Base-by-base conservation (phyloP, 352 stramenopile genomes). In the Phytophthora podocarpi region DNA sequence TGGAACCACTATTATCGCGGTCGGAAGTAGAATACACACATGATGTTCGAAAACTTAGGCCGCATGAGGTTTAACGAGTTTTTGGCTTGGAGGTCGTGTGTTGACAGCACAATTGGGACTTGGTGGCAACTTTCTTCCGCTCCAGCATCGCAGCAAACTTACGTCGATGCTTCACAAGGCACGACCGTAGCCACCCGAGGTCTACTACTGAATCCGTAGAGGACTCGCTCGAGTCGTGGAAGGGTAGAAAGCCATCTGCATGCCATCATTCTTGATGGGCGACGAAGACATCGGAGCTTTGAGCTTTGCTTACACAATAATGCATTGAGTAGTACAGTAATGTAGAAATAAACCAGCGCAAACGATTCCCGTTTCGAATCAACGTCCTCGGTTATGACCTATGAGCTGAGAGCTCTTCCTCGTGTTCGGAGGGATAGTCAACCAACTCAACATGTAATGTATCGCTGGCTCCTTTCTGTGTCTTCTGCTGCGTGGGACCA, bases 1-100 rank as follows among this genome's bases (percentile, higher is more conserved):
- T 68, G 64, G 64, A 73, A 69, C 59, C 64, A 62, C 59, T 40
- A 58, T 47, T 46, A 63, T 62, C 49, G 57, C 57, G 59, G 48
- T 59, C 48, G 42, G 35, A 46, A 65, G 45, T 55, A 48, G 32
- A 73, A 61, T 73, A 62, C 62, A 51, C 48, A 54, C 15, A 59
- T 54, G 48, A 52, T 35, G 61, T 57, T 55, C 42, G 23, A 39
- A 39, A n/a, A n/a, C n/a, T n/a, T n/a, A n/a, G n/a, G n/a, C n/a
- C n/a, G n/a, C n/a, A n/a, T n/a, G n/a, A n/a, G n/a, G n/a, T n/a
- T n/a, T n/a, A n/a, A n/a, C n/a, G n/a, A n/a, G n/a, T n/a, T n/a
- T n/a, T n/a, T n/a, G n/a, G n/a, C n/a, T n/a, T n/a, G n/a, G n/a
- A n/a, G n/a, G n/a, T n/a, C n/a, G n/a, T n/a, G n/a, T n/a, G n/a